Conservation (phyloP, 1,139 yeast genomes). For the Saccharomyces hybrid region DNA sequence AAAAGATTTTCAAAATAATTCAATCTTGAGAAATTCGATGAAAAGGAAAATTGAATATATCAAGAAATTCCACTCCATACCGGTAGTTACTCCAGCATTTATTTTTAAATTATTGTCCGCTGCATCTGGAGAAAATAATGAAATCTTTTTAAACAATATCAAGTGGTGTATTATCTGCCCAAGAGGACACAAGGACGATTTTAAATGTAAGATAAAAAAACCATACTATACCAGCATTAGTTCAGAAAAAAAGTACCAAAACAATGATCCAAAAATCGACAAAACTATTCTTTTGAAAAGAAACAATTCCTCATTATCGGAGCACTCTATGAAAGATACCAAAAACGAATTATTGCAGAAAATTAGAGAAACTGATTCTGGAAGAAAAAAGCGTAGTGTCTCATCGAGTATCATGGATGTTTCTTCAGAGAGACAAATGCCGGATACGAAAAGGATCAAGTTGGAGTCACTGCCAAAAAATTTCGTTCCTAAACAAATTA, state of each 20-base stretch:
- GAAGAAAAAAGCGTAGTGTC: neutral
- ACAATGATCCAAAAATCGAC: conserved; percentile 1
- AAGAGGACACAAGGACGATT: conserved; percentile 21
- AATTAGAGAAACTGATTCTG: neutral
- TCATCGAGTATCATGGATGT: neutral
- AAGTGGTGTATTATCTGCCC: conserved; percentile 32
- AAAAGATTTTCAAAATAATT: conserved; percentile 11
- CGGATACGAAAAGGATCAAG: conserved; percentile 4
- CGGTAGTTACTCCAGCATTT: conserved; percentile 30
- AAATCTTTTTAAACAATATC: conserved; percentile 21
- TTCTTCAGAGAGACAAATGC: neutral
- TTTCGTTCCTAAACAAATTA: conserved; percentile 8
- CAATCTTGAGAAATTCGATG: conserved; percentile 28
- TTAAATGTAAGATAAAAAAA: conserved; percentile 11
- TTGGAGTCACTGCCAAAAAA: conserved; percentile 4
- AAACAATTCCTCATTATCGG: neutral
- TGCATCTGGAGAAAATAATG: conserved; percentile 1
- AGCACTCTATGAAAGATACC: conserved; percentile 1
- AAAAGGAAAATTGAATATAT: conserved; percentile 39
- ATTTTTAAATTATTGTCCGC: conserved; percentile 21
- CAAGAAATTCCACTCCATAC: conserved; percentile 39
- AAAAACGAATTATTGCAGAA: conserved; percentile 3
- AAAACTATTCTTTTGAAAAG: conserved; percentile 1
- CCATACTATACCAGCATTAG: conserved; percentile 1
- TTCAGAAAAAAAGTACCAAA: conserved; percentile 1